Conservation (phyloP, 2,329 filamentous ascomycete genomes). For the Fusarium austroafricanum region DNA sequence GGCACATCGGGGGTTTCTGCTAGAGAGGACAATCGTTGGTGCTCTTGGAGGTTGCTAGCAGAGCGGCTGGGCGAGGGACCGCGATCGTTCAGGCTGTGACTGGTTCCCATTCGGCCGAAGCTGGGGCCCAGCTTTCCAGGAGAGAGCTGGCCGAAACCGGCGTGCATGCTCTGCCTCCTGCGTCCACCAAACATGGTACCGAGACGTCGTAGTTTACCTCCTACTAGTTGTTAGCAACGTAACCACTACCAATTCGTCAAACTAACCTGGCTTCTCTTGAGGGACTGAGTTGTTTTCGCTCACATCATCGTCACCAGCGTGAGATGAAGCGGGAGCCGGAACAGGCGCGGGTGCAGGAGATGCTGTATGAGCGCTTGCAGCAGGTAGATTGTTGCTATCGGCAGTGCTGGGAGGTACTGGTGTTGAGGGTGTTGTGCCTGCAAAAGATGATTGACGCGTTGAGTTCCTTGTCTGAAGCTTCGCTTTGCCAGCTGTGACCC, state of each 20-base stretch:
- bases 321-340: constrained; percentile 30
- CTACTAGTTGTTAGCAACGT: constrained; percentile 48
- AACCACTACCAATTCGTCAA: not conserved
- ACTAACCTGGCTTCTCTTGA: constrained; percentile 54
- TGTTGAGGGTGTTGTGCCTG: constrained; percentile 42
- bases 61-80: constrained; percentile 68
- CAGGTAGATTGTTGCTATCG: constrained; percentile 38
- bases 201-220: constrained; percentile 70
- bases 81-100: constrained; percentile 62
- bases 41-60: constrained; percentile 68
- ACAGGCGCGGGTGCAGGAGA: constrained; percentile 18
- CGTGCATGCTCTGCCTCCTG: constrained; percentile 74
- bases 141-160: constrained; percentile 68
- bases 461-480: constrained; percentile 54
- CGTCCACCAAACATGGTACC: constrained; percentile 75
- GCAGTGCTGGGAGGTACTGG: constrained; percentile 45
- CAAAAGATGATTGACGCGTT: constrained; percentile 56
- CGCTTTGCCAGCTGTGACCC: constrained; percentile 56
- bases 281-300: constrained; percentile 58
- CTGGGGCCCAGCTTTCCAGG: constrained; percentile 63
- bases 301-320: constrained; percentile 46
- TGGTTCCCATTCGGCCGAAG: constrained; percentile 73
- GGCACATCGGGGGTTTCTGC: constrained; percentile 65
- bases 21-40: constrained; percentile 66
- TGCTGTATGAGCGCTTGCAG: constrained; percentile 20